Evolutionary conservation across 352 stramenopile genomes (phyloP).

Genomic region (Phytophthora podocarpi): DNA sequence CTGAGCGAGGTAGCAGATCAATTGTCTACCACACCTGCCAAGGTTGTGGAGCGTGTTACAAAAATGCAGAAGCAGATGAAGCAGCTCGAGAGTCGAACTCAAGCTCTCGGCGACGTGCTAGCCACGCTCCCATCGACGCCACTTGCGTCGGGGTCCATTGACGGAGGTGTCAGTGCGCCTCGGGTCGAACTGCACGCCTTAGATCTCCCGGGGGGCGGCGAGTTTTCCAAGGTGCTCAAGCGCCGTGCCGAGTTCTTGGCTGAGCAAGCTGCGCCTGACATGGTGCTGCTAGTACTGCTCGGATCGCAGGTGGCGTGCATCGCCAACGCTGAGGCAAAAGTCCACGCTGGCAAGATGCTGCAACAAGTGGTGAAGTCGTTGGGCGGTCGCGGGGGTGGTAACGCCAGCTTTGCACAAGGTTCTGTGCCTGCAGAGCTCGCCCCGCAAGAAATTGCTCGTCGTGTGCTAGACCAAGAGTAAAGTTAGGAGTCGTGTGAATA

Average conservation of each 20-base stretch:
- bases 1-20: constrained; percentile 53
- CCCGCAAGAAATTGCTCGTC: constrained; percentile 28
- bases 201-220: constrained; percentile 23
- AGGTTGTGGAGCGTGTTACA: constrained; percentile 62
- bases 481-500: not conserved
- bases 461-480: constrained; percentile 17
- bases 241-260: constrained; percentile 66
- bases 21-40: constrained; percentile 65
- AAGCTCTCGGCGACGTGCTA: constrained; percentile 59
- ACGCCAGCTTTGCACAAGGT: constrained; percentile 65
- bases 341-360: constrained; percentile 63
- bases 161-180: constrained; percentile 17
- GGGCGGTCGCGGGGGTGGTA: constrained; percentile 64
- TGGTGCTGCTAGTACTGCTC: constrained; percentile 56
- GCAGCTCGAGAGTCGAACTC: constrained; percentile 53
- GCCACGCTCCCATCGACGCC: constrained; percentile 47
- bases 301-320: constrained; percentile 61
- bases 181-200: constrained; percentile 45
- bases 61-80: constrained; percentile 81
- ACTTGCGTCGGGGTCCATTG: constrained; percentile 32
- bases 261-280: constrained; percentile 23
- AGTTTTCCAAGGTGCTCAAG: constrained; percentile 62
- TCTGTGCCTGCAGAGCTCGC: constrained; percentile 32
- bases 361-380: constrained; percentile 57
- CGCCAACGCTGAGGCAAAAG: constrained; percentile 26